These are phyloP conservation scores for Aphanomyces euteiches DNA, from an alignment of 352 stramenopile species.

Conservation along the genomic window DNA sequence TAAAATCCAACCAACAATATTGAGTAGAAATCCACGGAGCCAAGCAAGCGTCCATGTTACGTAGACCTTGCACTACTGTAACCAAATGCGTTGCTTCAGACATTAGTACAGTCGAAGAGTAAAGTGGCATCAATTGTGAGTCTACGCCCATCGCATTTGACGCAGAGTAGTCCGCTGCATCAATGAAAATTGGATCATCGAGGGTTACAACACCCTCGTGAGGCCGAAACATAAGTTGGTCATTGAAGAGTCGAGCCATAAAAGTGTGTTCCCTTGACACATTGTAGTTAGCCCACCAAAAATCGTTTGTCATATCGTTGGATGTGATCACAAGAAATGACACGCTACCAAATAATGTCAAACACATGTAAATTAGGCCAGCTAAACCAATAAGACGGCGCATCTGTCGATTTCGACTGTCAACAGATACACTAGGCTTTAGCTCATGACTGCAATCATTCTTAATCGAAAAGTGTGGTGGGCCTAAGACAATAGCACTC, in stretches of 20 bases:
- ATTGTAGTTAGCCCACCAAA: conserved; percentile 26
- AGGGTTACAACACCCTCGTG: neutral
- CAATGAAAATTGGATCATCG: neutral
- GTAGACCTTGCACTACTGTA: conserved; percentile 3
- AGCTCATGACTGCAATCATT: neutral
- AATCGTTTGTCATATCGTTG: conserved; percentile 16
- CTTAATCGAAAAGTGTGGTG: neutral
- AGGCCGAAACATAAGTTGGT: neutral
- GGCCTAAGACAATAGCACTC: no score
- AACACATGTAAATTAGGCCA: neutral
- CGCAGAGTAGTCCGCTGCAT: neutral
- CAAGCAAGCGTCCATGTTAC: conserved; percentile 13
- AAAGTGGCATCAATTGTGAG: neutral
- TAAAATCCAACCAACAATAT: conserved; percentile 22
- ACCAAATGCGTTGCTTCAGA: conserved; percentile 2
- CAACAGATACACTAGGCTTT: no score
- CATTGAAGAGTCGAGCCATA: conserved; percentile 6
- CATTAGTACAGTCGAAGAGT: neutral
- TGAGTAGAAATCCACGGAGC: conserved; percentile 22
- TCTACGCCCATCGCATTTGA: neutral
- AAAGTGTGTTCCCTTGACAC: neutral
- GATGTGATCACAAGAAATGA: neutral
- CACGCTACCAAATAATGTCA: conserved; percentile 11
- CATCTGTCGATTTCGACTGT: no score
- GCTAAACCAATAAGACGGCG: no score